phyloP scores from a whole-genome alignment of 2,329 filamentous ascomycete genomes.

The Xylariaceae sp. region DNA sequence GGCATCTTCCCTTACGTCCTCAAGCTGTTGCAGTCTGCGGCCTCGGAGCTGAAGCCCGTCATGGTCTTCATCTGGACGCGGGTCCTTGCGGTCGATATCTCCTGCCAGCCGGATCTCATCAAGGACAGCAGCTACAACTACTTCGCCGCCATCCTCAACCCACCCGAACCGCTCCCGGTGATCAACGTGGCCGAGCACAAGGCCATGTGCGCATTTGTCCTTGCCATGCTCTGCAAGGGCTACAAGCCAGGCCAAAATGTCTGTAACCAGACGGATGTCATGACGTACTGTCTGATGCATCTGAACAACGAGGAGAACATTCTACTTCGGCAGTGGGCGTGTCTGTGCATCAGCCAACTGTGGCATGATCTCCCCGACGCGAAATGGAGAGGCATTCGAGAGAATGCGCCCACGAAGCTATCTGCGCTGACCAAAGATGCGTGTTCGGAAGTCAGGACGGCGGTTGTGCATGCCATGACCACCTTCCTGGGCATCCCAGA shows the following conservation, averaged over 20 bases:
- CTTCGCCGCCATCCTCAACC: slow-evolving; percentile 88
- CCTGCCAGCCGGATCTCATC: slow-evolving; percentile 86
- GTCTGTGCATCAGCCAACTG: slow-evolving; percentile 88
- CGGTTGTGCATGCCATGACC: slow-evolving; percentile 89
- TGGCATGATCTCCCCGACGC: slow-evolving; percentile 89
- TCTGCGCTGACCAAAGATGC: slow-evolving; percentile 77
- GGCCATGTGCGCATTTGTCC: slow-evolving; percentile 97
- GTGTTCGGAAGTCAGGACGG: slow-evolving; percentile 86
- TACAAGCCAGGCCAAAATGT: slow-evolving; percentile 89
- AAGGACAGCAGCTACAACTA: slow-evolving; percentile 98
- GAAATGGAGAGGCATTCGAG: slow-evolving; percentile 92
- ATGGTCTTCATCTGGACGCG: slow-evolving; percentile 99
- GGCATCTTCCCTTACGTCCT: slow-evolving; percentile 99
- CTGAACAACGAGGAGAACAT: slow-evolving; percentile 82
- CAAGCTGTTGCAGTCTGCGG: slow-evolving; percentile 91
- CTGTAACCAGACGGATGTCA: slow-evolving; percentile 84
- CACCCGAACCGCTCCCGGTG: slow-evolving; percentile 74
- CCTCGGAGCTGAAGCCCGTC: slow-evolving; percentile 88
- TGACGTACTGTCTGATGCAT: slow-evolving; percentile 80
- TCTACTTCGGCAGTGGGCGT: slow-evolving; percentile 89
- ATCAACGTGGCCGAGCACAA: slow-evolving; percentile 90
- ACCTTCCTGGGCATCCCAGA: slow-evolving; percentile 93
- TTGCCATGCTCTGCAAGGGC: slow-evolving; percentile 93
- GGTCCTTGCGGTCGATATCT: slow-evolving; percentile 89
- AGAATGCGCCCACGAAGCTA: slow-evolving; percentile 75